Evolutionary conservation across 139 green algal species (phyloP), one percentile per base, ranked within the genome.

Genomic region (Chlorella ohadii): DNA sequence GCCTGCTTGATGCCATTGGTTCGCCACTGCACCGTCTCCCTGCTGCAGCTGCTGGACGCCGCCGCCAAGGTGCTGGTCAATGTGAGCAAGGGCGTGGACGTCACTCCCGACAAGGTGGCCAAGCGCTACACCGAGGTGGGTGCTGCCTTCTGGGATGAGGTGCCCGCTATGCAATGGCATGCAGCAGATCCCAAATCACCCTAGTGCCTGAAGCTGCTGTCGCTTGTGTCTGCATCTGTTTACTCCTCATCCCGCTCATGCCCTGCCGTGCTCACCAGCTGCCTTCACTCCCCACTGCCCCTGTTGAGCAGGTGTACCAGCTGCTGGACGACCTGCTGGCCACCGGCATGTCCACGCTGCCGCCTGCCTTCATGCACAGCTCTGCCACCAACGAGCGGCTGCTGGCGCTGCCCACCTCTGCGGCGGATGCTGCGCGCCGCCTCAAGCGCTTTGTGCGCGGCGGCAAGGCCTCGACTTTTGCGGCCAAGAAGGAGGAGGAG

Each of bases 101-200:
- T 93, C 67, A 92, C 90, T 0, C 84, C 88, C 11, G 88, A 90
- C 44, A 89, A 88, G 68, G 47, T 93, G 22, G 78, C 78, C 33
- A 85, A 75, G 71, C 78, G 80, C 15, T 93, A 90, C 57, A 79
- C 88, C 2, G 89, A 92, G 74, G 82, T 91, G 33, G 25, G 78
- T 51, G 55, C 74, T 78, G 72, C 44, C 17, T 20, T 51, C 7
- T 51, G 44, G 44, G n/a, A n/a, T n/a, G n/a, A n/a, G n/a, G n/a
- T n/a, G n/a, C n/a, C n/a, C n/a, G n/a, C n/a, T n/a, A n/a, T n/a
- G n/a, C n/a, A n/a, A n/a, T n/a, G n/a, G n/a, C n/a, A n/a, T n/a
- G n/a, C n/a, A n/a, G n/a, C n/a, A n/a, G n/a, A n/a, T n/a, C n/a
- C n/a, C n/a, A n/a, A n/a, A n/a, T n/a, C n/a, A n/a, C n/a, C n/a